These are phyloP conservation scores for Rhododendron henanense DNA, from an alignment of 148 eudicot species.

Conservation along the genomic window DNA sequence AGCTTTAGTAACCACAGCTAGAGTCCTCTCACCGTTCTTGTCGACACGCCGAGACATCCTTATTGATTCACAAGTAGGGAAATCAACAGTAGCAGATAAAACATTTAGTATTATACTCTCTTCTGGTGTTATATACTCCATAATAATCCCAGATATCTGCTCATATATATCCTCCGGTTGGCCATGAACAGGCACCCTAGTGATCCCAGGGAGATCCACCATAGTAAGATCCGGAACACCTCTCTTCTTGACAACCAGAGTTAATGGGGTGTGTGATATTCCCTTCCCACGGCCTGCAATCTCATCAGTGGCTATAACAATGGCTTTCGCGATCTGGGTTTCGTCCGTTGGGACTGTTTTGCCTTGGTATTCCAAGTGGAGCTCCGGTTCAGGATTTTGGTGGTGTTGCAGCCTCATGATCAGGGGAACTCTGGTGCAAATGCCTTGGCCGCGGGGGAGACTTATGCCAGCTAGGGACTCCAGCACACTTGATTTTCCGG, in stretches of 20 bases:
- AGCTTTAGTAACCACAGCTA: conserved; percentile 17
- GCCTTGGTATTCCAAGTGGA: conserved; percentile 12
- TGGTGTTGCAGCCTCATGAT: not conserved
- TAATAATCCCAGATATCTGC: conserved; percentile 32
- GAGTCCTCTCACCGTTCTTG: conserved; percentile 4
- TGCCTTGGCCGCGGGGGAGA: no score
- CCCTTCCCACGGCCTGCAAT: not conserved
- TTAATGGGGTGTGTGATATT: conserved; percentile 17
- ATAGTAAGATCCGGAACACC: conserved; percentile 48
- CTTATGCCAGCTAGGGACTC: no score
- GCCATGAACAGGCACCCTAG: conserved; percentile 41
- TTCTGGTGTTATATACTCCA: conserved; percentile 41
- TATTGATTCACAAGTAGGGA: conserved; percentile 38
- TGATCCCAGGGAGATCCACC: conserved; percentile 54
- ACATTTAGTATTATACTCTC: conserved; percentile 42
- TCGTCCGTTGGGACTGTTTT: conserved; percentile 14
- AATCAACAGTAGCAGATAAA: conserved; percentile 37
- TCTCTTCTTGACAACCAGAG: conserved; percentile 17
- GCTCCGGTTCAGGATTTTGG: conserved; percentile 3
- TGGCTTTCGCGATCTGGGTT: conserved; percentile 7
- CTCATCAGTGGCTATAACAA: not conserved
- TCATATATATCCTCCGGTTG: conserved; percentile 51
- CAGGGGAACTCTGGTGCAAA: no score
- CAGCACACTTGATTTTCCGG: no score
- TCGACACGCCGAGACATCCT: not conserved